phyloP scores from a whole-genome alignment of 192 early-diverging fungal genomes.

The Coemansia sp. region DNA sequence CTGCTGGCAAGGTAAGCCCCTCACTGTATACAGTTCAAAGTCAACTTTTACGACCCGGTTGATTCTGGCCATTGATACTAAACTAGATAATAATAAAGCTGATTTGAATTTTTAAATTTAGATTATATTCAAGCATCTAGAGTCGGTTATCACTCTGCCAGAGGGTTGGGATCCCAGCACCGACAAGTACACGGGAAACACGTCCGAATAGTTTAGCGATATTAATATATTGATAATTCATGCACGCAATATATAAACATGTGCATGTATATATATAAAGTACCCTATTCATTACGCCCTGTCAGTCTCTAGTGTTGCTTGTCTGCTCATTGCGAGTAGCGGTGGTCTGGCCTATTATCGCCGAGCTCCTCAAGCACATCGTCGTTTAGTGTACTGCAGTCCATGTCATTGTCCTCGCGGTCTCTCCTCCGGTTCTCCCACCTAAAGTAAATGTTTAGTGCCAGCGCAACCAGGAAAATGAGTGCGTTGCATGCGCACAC shows the following conservation, averaged over 20 bases:
- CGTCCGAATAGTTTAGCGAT: neutral
- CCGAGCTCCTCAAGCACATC: conserved; percentile 32
- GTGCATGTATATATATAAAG: too few relatives aligned
- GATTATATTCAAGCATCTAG: conserved; percentile 21
- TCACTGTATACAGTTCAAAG: too few relatives aligned
- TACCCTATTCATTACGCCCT: too few relatives aligned
- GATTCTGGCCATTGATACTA: too few relatives aligned
- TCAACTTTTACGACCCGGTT: too few relatives aligned
- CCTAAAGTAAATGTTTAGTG: conserved; percentile 30
- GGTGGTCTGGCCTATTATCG: conserved; percentile 33
- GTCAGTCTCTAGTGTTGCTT: too few relatives aligned
- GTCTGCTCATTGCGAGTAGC: conserved; percentile 25
- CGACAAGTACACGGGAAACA: conserved; percentile 15
- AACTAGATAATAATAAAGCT: neutral
- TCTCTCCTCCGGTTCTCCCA: conserved; percentile 38
- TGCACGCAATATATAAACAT: too few relatives aligned
- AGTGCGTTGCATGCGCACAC: conserved; percentile 32
- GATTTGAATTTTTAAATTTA: neutral
- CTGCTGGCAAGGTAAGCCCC: conserved; percentile 13
- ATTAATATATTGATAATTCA: too few relatives aligned
- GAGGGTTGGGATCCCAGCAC: conserved; percentile 1
- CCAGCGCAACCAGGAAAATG: conserved; percentile 28
- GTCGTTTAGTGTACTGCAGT: conserved; percentile 11
- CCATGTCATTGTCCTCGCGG: conserved; percentile 5
- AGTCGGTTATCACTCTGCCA: conserved; percentile 19